Evolutionary conservation across 2,329 filamentous ascomycete species (phyloP).

Genomic region (Fusarium succisae): DNA sequence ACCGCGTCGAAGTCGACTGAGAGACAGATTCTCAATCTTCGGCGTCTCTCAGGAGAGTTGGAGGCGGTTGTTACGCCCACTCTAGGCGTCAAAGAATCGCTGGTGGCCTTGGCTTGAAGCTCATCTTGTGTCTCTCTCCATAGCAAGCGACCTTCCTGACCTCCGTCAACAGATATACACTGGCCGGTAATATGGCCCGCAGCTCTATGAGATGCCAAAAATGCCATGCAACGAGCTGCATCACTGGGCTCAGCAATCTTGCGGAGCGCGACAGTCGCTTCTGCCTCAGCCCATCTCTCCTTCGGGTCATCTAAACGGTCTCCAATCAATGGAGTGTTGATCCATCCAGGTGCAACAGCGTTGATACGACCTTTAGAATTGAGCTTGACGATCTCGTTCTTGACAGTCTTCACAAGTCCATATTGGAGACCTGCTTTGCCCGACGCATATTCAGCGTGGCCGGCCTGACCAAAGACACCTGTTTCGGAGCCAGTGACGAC

Average conservation of each 20-base stretch:
- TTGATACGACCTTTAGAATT: neutral
- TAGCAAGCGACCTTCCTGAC: neutral
- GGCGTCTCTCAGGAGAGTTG: neutral
- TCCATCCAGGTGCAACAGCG: neutral
- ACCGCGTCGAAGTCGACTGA: neutral
- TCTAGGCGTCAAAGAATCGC: accelerated
- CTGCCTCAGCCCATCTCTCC: neutral
- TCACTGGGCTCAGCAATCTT: neutral
- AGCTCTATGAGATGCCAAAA: neutral
- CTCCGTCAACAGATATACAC: neutral
- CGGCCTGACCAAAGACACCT: neutral
- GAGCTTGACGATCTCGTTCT: neutral
- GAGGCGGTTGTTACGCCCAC: accelerated
- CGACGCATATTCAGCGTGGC: neutral
- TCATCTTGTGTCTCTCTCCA: neutral
- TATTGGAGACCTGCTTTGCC: neutral
- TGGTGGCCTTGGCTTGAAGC: accelerated
- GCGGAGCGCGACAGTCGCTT: neutral
- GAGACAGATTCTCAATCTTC: neutral
- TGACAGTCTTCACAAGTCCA: neutral
- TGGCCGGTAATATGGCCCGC: neutral
- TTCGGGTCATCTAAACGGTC: neutral
- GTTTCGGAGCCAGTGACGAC: neutral
- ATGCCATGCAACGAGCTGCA: neutral
- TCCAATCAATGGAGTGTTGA: neutral